Conservation (phyloP, 208 protist species). For the Crithidia sp. region DNA sequence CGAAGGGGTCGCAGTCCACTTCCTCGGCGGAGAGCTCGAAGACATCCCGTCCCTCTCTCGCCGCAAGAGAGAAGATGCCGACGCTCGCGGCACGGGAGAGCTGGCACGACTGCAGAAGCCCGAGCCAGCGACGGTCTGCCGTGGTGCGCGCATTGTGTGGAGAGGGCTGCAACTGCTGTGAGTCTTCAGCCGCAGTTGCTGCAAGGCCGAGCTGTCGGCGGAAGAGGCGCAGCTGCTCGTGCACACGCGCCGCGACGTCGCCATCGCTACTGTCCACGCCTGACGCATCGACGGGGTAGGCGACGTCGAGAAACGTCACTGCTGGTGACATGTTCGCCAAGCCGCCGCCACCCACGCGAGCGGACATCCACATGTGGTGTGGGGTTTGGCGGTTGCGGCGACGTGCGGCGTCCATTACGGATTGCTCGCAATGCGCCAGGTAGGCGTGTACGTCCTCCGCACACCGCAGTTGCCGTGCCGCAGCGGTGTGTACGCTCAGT, state of each 20-base stretch:
- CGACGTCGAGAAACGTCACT: slow-evolving; percentile 28
- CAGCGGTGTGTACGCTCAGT: neutral
- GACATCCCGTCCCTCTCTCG: no score
- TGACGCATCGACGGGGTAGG: neutral
- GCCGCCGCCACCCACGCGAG: neutral
- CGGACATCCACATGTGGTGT: slow-evolving; percentile 26
- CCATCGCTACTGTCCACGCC: neutral
- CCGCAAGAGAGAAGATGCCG: slow-evolving; percentile 11
- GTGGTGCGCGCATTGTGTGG: neutral
- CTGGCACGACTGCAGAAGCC: slow-evolving; percentile 26
- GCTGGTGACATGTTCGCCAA: neutral
- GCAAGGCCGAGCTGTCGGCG: neutral
- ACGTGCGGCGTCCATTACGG: neutral
- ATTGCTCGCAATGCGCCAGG: slow-evolving; percentile 14
- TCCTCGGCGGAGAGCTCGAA: neutral
- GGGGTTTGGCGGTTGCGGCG: neutral
- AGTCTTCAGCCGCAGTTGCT: neutral
- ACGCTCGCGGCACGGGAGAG: slow-evolving; percentile 12
- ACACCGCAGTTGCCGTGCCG: neutral
- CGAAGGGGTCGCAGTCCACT: slow-evolving; percentile 8
- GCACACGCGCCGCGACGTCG: neutral
- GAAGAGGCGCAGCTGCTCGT: slow-evolving; percentile 19
- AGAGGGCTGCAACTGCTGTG: neutral
- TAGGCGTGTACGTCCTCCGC: slow-evolving; percentile 7
- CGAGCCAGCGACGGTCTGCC: slow-evolving; percentile 19